phyloP scores from a whole-genome alignment of 192 early-diverging fungal genomes.

The Kappamyces sp. region DNA sequence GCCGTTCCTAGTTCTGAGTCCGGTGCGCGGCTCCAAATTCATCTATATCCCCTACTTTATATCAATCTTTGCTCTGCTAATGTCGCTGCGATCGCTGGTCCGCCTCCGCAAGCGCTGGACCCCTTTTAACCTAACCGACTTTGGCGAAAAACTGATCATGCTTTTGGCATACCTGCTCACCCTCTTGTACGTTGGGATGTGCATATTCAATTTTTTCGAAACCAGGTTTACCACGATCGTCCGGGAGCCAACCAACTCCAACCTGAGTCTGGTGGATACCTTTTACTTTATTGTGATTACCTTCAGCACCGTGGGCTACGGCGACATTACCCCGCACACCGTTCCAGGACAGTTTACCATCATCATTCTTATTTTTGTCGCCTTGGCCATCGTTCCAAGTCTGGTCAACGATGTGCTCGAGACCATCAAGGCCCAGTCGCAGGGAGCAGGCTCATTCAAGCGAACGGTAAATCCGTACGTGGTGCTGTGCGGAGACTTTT shows the following conservation, averaged over 20 bases:
- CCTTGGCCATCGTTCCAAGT: slow-evolving; percentile 54
- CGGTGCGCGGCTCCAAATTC: background rate
- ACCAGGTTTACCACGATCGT: slow-evolving; percentile 34
- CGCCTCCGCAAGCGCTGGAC: slow-evolving; percentile 32
- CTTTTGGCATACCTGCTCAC: slow-evolving; percentile 45
- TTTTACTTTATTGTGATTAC: slow-evolving; percentile 60
- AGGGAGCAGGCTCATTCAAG: slow-evolving; percentile 24
- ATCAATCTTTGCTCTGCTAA: slow-evolving; percentile 46
- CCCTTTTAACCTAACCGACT: slow-evolving; percentile 18
- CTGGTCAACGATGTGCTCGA: slow-evolving; percentile 29
- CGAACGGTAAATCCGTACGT: slow-evolving; percentile 24
- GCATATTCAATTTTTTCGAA: slow-evolving; percentile 57
- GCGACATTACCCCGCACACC: slow-evolving; percentile 58
- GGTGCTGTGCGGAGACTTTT: slow-evolving; percentile 32
- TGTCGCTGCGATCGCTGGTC: slow-evolving; percentile 48
- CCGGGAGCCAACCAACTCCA: background rate
- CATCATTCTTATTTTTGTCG: slow-evolving; percentile 51
- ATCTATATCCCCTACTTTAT: slow-evolving; percentile 58
- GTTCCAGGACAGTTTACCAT: slow-evolving; percentile 49
- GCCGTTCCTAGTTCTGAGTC: too few relatives aligned
- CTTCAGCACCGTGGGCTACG: slow-evolving; percentile 68
- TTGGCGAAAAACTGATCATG: slow-evolving; percentile 47
- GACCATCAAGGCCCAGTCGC: slow-evolving; percentile 19
- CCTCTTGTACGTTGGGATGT: slow-evolving; percentile 55
- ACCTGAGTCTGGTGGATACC: slow-evolving; percentile 9